Evolutionary conservation across 2,329 filamentous ascomycete species (phyloP).

Genomic region (Metarhizium humberi): DNA sequence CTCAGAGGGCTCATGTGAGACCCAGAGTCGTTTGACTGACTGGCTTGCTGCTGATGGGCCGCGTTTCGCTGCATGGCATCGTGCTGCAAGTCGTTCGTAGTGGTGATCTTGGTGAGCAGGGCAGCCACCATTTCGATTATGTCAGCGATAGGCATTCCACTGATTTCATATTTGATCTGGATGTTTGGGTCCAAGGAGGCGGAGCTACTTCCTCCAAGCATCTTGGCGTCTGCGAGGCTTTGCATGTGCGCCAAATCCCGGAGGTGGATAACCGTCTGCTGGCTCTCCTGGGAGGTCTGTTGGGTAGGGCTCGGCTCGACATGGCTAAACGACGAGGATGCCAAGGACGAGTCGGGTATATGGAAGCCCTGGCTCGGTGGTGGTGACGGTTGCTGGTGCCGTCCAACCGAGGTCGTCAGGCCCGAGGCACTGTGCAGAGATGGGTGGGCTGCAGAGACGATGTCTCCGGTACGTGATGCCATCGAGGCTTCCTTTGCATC

Average conservation of each 20-base stretch:
- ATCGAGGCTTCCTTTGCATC: slow-evolving; percentile 37
- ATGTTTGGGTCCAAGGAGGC: slow-evolving; percentile 39
- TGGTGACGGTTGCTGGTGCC: slow-evolving; percentile 24
- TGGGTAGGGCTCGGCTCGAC: background rate
- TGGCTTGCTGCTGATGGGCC: slow-evolving; percentile 47
- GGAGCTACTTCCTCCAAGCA: slow-evolving; percentile 42
- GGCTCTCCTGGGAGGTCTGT: slow-evolving; percentile 13
- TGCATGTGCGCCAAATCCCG: slow-evolving; percentile 87
- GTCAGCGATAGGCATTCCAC: slow-evolving; percentile 91
- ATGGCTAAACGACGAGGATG: background rate
- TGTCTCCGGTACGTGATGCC: slow-evolving; percentile 31
- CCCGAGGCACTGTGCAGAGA: slow-evolving; percentile 3
- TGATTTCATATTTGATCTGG: slow-evolving; percentile 79
- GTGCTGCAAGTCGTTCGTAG: slow-evolving; percentile 90
- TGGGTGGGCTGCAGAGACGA: slow-evolving; percentile 13
- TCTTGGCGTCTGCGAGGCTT: slow-evolving; percentile 72
- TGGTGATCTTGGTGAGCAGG: slow-evolving; percentile 91
- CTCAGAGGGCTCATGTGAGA: slow-evolving; percentile 51
- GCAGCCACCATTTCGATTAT: slow-evolving; percentile 99
- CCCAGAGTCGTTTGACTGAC: slow-evolving; percentile 38
- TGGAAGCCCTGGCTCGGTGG: slow-evolving; percentile 24
- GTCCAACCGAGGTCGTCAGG: slow-evolving; percentile 11
- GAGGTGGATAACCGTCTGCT: slow-evolving; percentile 60
- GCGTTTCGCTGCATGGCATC: slow-evolving; percentile 73
- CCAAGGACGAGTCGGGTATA: slow-evolving; percentile 14